phyloP scores from a whole-genome alignment of 1,139 yeast species.

The Yamadazyma taylorii region DNA sequence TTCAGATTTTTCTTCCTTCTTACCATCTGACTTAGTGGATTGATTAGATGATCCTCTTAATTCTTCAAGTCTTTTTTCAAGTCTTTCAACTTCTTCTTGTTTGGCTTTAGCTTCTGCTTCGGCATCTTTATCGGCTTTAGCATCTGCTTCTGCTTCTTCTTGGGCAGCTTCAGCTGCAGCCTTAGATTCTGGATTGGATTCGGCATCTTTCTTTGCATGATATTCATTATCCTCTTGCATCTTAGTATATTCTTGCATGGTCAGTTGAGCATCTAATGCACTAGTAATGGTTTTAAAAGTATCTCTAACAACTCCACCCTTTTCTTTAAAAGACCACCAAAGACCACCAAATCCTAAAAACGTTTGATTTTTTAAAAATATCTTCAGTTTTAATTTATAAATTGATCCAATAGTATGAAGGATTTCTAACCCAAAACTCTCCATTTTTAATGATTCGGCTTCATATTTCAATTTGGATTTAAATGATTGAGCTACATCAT shows the following conservation, averaged over 20 bases:
- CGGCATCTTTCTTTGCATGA: constrained; percentile 44
- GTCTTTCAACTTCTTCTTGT: constrained; percentile 9
- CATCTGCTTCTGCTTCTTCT: constrained; percentile 23
- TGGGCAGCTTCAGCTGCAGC: constrained; percentile 19
- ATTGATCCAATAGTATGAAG: constrained; percentile 83
- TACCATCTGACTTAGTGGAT: background rate
- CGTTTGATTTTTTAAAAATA: constrained; percentile 61
- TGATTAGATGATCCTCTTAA: constrained; percentile 4
- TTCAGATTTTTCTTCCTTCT: constrained; percentile 6
- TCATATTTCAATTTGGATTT: constrained; percentile 71
- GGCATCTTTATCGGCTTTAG: constrained; percentile 4
- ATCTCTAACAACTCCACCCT: constrained; percentile 81
- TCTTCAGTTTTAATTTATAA: constrained; percentile 67
- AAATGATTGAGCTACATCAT: constrained; percentile 68
- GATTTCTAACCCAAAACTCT: constrained; percentile 89
- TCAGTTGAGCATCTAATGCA: constrained; percentile 87
- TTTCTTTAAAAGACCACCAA: constrained; percentile 81
- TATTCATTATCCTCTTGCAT: constrained; percentile 62
- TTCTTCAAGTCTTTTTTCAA: constrained; percentile 11
- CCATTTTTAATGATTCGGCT: constrained; percentile 88
- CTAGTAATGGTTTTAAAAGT: constrained; percentile 81
- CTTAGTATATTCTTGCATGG: constrained; percentile 79
- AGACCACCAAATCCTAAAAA: constrained; percentile 83
- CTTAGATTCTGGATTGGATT: constrained; percentile 23
- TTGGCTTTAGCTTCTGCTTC: constrained; percentile 10